phyloP scores from a whole-genome alignment of 495 filamentous ascomycete species.

The Xylaria venustula region DNA sequence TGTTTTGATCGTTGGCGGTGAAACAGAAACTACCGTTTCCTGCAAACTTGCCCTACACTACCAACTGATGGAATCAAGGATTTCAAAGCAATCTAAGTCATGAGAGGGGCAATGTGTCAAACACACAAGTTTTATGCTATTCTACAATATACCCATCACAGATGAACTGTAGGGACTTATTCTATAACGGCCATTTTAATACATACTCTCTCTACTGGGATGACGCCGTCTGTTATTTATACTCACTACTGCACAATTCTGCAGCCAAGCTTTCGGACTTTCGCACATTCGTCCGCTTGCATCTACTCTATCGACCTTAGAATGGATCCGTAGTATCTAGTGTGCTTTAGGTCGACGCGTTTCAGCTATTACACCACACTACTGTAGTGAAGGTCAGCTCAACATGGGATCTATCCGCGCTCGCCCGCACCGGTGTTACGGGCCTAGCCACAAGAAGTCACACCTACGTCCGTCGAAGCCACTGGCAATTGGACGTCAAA shows the following conservation, averaged over 20 bases:
- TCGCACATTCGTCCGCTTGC: conserved; percentile 34
- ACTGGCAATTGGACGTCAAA: conserved; percentile 6
- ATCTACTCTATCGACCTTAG: conserved; percentile 19
- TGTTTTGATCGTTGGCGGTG: not conserved
- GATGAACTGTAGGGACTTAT: not conserved
- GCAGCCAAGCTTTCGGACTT: conserved; percentile 27
- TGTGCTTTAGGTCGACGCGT: conserved; percentile 25
- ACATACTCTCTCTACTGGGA: not conserved
- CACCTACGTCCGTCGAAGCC: conserved; percentile 25
- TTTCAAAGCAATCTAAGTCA: not conserved
- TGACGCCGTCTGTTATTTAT: conserved; percentile 20
- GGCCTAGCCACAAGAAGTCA: conserved; percentile 28
- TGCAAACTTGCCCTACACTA: not conserved
- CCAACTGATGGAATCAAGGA: not conserved
- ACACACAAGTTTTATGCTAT: not conserved
- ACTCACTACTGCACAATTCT: conserved; percentile 27
- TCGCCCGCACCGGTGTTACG: conserved; percentile 16
- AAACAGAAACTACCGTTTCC: not conserved
- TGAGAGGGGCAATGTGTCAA: not conserved
- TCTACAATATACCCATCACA: not conserved
- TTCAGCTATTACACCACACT: conserved; percentile 17
- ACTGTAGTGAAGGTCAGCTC: conserved; percentile 3
- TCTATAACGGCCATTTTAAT: conserved; percentile 13
- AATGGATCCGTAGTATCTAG: conserved; percentile 6
- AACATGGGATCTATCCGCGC: conserved; percentile 1